Percentiles rank a stretch among this genome's conserved stretches.
Evolutionary conservation across 257 asterid species (phyloP).

Genomic region (Nicotiana tabacum): DNA sequence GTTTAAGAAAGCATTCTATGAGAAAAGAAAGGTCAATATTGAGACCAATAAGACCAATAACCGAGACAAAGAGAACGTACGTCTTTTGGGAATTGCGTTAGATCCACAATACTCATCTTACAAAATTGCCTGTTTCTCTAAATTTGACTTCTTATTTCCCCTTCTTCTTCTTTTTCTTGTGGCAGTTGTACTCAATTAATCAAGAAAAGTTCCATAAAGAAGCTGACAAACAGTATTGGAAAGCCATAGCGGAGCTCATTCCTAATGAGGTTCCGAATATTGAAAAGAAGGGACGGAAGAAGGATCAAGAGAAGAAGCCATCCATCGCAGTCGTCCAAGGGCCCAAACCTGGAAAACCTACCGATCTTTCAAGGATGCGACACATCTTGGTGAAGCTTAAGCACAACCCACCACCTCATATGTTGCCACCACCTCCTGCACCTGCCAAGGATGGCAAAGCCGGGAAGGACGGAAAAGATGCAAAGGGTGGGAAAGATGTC

Average conservation of each 20-base stretch:
- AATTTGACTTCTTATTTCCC: not conserved
- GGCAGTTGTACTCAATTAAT: conserved; percentile 47
- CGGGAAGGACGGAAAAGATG: conserved; percentile 27
- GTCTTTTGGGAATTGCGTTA: not conserved
- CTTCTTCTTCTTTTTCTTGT: not conserved
- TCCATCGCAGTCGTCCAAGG: conserved; percentile 70
- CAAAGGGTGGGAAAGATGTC: conserved; percentile 42
- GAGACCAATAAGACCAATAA: conserved; percentile 69
- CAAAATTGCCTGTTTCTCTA: not conserved
- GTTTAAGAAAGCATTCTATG: conserved; percentile 63
- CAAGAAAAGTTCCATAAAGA: conserved; percentile 91
- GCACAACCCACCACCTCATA: conserved; percentile 16
- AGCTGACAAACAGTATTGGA: conserved; percentile 92
- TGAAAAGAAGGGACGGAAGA: conserved; percentile 79
- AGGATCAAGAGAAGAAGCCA: conserved; percentile 45
- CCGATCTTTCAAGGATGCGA: conserved; percentile 18
- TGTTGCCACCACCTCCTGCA: not conserved
- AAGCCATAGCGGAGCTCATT: conserved; percentile 80
- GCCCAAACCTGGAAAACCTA: conserved; percentile 76
- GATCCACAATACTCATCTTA: not conserved
- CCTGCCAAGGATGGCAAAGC: not conserved
- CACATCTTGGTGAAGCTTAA: conserved; percentile 12
- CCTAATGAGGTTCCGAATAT: conserved; percentile 81
- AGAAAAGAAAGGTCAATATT: conserved; percentile 60
- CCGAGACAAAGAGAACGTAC: conserved; percentile 79